Evolutionary conservation across 257 asterid species (phyloP), one percentile per base, ranked within the genome.

Genomic region (Capsicum chinense): DNA sequence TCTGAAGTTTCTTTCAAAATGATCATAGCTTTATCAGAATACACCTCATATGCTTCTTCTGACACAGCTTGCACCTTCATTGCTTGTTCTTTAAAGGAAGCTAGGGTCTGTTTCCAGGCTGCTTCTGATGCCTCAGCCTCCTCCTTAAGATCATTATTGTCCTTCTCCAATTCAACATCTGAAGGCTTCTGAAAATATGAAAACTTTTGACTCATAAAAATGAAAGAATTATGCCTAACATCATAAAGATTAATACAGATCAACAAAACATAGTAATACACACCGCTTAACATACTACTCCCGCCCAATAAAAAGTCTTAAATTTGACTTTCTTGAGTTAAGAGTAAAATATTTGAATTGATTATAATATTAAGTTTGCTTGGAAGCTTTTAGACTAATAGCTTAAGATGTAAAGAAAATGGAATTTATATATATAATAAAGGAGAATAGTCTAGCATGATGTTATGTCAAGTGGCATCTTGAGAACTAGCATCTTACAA

Each of bases 31-130:
- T 91, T 94, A 83, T 89, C 88, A 33, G 95, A 94, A 86, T 95
- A 95, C 69, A 86, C 56, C 9, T 93, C 92, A 56, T 94, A 95
- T 7, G 99, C 97, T 88, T 94, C 98, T 83, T 87, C 94, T 17
- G 98, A 94, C 39, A 90, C 79, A 82, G 87, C 83, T 89, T 91
- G 97, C 93, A 93, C 86, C 87, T 92, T 94, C 83, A 93, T 83
- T 81, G 97, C 93, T 84, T 94, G 98, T 78, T 93, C 95, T 89
- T 91, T 95, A 79, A 95, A 93, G 60, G 94, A 85, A 57, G 90
- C 89, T 56, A 95, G 91, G 39, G 95, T 85, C 91, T 92, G 91
- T 88, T 92, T 90, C 98, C 97, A 95, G 70, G 93, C 95, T 87
- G 89, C 97, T 79, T 93, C 88, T 13, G 93, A 86, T 68, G 88